Conservation (phyloP, 345 rosid species). For the Salix dunnii region DNA sequence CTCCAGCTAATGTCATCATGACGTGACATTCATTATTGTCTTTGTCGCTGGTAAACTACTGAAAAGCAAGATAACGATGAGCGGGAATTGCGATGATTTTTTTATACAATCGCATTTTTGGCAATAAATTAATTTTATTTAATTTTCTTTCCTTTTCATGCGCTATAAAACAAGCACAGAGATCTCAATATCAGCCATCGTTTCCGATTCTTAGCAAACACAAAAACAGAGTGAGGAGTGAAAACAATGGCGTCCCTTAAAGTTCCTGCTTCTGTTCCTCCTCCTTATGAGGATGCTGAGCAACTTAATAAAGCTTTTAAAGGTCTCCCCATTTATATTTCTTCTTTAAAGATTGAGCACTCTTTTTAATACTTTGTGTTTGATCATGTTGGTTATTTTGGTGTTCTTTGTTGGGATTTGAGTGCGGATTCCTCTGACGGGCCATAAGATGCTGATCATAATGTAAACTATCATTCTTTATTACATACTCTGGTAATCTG, state of each 20-base stretch:
- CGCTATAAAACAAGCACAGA: background rate
- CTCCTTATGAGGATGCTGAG: constrained; percentile 82
- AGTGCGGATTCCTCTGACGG: background rate
- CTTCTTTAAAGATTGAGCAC: background rate
- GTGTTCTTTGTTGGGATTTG: background rate
- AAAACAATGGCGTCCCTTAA: constrained; percentile 64
- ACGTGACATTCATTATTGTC: too few species aligned
- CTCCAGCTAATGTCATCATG: too few species aligned
- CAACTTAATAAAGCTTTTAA: constrained; percentile 77
- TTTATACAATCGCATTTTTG: background rate
- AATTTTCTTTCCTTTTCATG: background rate
- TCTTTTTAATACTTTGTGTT: background rate
- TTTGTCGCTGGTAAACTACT: too few species aligned
- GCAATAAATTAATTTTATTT: too few species aligned
- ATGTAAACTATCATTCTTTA: background rate
- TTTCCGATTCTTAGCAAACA: constrained; percentile 19
- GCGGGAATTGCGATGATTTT: background rate
- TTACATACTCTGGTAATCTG: background rate
- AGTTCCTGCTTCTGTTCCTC: constrained; percentile 58
- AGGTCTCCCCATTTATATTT: constrained; percentile 34
- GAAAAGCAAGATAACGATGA: background rate
- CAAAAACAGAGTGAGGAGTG: background rate
- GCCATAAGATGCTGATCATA: background rate
- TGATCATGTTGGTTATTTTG: background rate
- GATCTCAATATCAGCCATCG: background rate